Evolutionary conservation across 2,329 filamentous ascomycete species (phyloP).

Genomic region (Rhexocercosporidium sp.): DNA sequence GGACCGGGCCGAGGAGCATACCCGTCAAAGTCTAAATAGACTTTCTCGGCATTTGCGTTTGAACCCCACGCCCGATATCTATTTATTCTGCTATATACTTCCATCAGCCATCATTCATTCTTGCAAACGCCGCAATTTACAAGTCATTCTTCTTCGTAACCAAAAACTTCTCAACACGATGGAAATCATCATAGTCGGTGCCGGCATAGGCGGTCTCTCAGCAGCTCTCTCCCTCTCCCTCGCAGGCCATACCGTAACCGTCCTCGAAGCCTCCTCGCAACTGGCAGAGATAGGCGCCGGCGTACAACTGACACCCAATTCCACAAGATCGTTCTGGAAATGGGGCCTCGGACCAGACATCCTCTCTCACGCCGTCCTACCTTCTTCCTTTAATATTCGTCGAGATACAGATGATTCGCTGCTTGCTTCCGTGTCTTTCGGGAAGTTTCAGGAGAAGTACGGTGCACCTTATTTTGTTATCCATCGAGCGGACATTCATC

Average conservation of each 20-base stretch:
- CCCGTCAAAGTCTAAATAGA: too few species aligned
- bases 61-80: too few species aligned
- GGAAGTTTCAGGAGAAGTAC: constrained; percentile 27
- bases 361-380: neutral
- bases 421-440: constrained; percentile 37
- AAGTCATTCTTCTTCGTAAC: neutral
- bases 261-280: constrained; percentile 53
- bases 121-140: neutral
- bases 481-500: neutral
- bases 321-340: constrained; percentile 49
- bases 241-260: constrained; percentile 48
- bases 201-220: constrained; percentile 56
- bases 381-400: neutral
- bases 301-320: constrained; percentile 54
- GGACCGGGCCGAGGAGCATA: too few species aligned
- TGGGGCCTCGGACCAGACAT: constrained; percentile 33
- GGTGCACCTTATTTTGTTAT: constrained; percentile 34
- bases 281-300: constrained; percentile 52
- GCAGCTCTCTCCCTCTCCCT: constrained; percentile 54
- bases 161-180: neutral
- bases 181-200: constrained; percentile 51
- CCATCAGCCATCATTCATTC: too few species aligned
- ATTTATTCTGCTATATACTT: too few species aligned
- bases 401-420: constrained; percentile 25
- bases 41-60: too few species aligned